A percentile compares a stretch with the other conserved stretches of the same genome.
Evolutionary conservation across 371 early-diverging fungal genomes (phyloP).

Genomic region (Funneliformis caledonium): DNA sequence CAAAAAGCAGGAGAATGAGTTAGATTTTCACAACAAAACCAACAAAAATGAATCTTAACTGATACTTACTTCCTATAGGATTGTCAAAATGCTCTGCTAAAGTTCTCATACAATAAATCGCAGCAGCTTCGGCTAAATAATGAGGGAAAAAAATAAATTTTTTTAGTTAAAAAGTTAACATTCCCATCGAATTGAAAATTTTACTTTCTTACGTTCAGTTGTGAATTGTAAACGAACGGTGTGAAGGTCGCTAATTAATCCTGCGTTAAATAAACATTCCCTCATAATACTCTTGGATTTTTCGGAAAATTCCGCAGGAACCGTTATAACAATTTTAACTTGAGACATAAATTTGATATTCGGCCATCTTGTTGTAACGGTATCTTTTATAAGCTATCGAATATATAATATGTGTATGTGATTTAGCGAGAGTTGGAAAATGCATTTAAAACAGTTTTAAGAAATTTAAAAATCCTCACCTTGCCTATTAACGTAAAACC

Average conservation of each 20-base stretch:
- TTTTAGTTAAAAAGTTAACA: background rate
- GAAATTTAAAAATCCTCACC: background rate
- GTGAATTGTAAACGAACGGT: constrained; percentile 5
- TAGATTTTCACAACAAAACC: background rate
- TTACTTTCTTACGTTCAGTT: constrained; percentile 6
- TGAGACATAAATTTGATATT: background rate
- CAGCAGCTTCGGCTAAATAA: background rate
- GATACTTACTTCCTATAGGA: background rate
- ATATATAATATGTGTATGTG: background rate
- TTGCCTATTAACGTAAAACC: background rate
- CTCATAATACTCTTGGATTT: constrained; percentile 17
- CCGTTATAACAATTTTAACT: background rate
- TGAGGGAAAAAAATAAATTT: background rate
- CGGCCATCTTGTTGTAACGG: constrained; percentile 23
- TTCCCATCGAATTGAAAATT: background rate
- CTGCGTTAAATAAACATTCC: constrained; percentile 15
- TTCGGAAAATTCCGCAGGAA: constrained; percentile 6
- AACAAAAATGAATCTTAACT: background rate
- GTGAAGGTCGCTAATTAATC: constrained; percentile 2
- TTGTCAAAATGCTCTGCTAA: background rate
- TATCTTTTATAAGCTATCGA: constrained; percentile 25
- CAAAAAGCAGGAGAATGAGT: background rate
- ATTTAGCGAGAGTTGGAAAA: background rate
- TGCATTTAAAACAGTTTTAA: background rate
- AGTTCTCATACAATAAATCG: constrained; percentile 22